Evolutionary conservation across 129 eudicot genomes (phyloP), one percentile per base, ranked within the genome.

Genomic region (Kitagawia praeruptora): DNA sequence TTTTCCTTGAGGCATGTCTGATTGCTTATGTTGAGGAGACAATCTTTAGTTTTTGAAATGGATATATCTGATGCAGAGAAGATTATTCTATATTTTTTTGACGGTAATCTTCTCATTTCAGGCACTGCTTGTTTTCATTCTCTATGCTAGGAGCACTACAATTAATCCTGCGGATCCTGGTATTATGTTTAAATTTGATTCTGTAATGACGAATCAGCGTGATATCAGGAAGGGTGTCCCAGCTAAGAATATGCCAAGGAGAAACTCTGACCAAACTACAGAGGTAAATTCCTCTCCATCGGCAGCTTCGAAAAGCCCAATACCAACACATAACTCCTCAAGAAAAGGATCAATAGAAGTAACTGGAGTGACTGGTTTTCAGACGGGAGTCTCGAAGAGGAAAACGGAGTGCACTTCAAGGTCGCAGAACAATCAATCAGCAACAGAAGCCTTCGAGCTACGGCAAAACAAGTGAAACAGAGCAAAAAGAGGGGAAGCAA

Each of bases 131-230:
- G 98, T 94, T 41, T 91, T 94, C 51, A 66, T 91, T 80, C 96
- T 94, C 41, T 94, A 94, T 77, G 98, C 91, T 73, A 89, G 98
- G 67, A 81, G 84, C 79, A 88, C 97, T 70, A 96, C 98, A 78
- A 94, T 94, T 38, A 91, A 94, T 80, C 98, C 98, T 13, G 98
- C 98, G 44, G 98, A 94, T 81, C 98, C 97, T 2, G 97, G 98
- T 15, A 91, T 94, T 81, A 78, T 94, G 88, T 77, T 79, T 40
- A 87, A 73, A 61, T 87, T 85, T 74, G 87, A 84, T 56, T 53
- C 82, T 70, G 80, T 75, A 34, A 69, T 45, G 49, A 69, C 46
- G 61, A 80, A 74, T 44, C 77, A 67, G n/a, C 28, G 67, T 5
- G 64, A 58, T 37, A 70, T 6, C 58, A 84, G 74, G 79, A 81